Base-by-base conservation (phyloP, 257 asterid genomes). In the Plantago major region DNA sequence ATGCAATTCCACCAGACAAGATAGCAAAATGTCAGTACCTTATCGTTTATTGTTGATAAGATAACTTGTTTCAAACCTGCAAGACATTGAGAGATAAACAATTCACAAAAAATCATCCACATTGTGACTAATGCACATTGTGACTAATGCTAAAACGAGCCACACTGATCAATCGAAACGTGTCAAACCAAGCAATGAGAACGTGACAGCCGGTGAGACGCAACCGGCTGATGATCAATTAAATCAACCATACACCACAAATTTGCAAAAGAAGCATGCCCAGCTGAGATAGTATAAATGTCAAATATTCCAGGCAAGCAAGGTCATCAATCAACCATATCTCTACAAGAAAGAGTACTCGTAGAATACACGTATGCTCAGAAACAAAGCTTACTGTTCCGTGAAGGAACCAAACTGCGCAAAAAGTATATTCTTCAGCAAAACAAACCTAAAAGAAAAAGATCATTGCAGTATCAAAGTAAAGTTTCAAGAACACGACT, bases 21-120 rank as follows among this genome's bases (percentile, higher is more conserved):
- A 46, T 50, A 42, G 5, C 44, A 3, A 42, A 57, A 33, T 33
- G 57, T 50, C 30, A 18, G 59, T 71, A 77, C 81, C 76, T 69
- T 68, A 69, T 55, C 71, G 58, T 55, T 70, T 37, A 51, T 65
- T 67, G 76, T 69, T 70, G 76, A 73, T 81, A 66, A 75, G 64
- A 67, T 61, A 63, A 38, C 60, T 67, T 73, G 71, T 46, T 66
- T 74, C 82, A 69, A 62, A 65, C 89, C 96, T 87, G 81, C 82
- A 71, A 63, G 66, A 50, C 55, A 10, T 66, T 45, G 72, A 64
- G 60, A 17, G 26, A 62, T 22, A 45, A 42, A 73, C 16, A 65
- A 6, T 10, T 6, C 49, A 37, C 43, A 28, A 38, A 51, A 22
- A 69, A 22, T 30, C 53, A 47, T 40, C 14, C 11, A 40, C 52